Base-by-base conservation (phyloP, 192 early-diverging fungal species). In the Entomortierella chlamydospora region DNA sequence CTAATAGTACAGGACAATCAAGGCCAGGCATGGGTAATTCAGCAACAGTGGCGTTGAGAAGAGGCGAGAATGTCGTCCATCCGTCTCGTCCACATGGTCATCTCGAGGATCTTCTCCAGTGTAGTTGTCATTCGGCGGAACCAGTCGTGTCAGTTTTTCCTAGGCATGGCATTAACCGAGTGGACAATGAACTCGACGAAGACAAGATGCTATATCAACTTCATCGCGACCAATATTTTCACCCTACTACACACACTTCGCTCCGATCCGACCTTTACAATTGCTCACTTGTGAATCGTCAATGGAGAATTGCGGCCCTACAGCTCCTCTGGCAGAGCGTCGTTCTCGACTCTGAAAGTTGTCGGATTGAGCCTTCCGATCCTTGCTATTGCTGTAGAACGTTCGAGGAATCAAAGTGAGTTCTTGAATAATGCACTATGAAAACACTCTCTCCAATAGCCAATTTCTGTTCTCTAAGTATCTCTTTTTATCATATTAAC, bases 281-380 rank as follows among this genome's bases (percentile, higher is more conserved):
- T 11, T 71, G 69, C 25, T 71, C 69, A 6, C 60, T 71, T 9
- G 69, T 71, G 25, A 62, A 62, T 31, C 69, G 69, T 23, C 69
- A 62, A n/a, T 71, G 69, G 69, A 50, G 69, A 22, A 45, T 71
- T 22, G 69, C 69, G 1, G 69, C 69, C 1, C 30, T 71, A 20
- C 69, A 71, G 69, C 41, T 71, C 7, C 60, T 71, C 6, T 71
- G 69, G 69, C 69, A 71, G 37, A 71, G 60, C 26, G 53, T 71
- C 17, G 69, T 71, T 10, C 47, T 71, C 4, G 69, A 71, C 30
- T 61, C 60, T 4, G 69, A 71, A 45, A 71, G 69, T 22, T 71
- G 69, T 25, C 50, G 69, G 13, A 60, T 50, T 3, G 69, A 71
- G 29, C 69, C 58, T 25, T 50, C 58, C 7, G 66, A 68, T 33